phyloP scores from a whole-genome alignment of 2,329 filamentous ascomycete genomes.

The Penicillium corylophilum region DNA sequence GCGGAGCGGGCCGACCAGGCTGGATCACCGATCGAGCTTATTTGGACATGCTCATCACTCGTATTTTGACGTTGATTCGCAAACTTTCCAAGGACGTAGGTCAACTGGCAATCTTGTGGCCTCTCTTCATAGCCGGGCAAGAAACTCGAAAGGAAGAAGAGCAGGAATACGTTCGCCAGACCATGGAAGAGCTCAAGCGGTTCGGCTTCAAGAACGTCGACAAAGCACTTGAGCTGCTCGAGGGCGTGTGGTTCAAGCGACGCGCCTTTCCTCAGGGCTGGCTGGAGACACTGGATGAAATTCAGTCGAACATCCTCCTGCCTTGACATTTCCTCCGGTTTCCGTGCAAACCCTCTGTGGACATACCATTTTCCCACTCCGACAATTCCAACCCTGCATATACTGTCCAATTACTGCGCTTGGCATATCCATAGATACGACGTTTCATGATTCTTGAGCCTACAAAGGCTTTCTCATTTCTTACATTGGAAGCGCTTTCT shows the following conservation, averaged over 20 bases:
- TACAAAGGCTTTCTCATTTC: not conserved
- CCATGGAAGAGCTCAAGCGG: conserved; percentile 8
- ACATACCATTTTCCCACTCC: not conserved
- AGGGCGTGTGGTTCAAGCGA: conserved; percentile 33
- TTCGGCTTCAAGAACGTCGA: conserved; percentile 31
- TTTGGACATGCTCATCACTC: conserved; percentile 30
- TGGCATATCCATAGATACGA: conserved; percentile 1
- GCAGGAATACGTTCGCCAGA: not conserved
- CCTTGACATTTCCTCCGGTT: conserved; percentile 16
- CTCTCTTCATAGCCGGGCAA: no score
- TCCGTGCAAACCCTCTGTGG: not conserved
- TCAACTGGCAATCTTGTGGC: conserved; percentile 31
- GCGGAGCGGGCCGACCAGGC: conserved; percentile 29
- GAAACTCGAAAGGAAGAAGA: no score
- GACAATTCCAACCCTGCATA: not conserved
- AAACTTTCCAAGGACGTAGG: conserved; percentile 35
- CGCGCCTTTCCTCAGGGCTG: conserved; percentile 34
- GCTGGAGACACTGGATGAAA: conserved; percentile 33
- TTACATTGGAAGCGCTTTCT: not conserved
- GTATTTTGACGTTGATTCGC: conserved; percentile 30
- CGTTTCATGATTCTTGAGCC: not conserved
- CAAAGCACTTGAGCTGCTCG: conserved; percentile 30
- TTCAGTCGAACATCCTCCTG: conserved; percentile 34
- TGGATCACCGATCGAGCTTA: conserved; percentile 26
- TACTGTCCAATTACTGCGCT: not conserved